Evolutionary conservation across 75 land plant species (phyloP).

Genomic region (Picea glauca): DNA sequence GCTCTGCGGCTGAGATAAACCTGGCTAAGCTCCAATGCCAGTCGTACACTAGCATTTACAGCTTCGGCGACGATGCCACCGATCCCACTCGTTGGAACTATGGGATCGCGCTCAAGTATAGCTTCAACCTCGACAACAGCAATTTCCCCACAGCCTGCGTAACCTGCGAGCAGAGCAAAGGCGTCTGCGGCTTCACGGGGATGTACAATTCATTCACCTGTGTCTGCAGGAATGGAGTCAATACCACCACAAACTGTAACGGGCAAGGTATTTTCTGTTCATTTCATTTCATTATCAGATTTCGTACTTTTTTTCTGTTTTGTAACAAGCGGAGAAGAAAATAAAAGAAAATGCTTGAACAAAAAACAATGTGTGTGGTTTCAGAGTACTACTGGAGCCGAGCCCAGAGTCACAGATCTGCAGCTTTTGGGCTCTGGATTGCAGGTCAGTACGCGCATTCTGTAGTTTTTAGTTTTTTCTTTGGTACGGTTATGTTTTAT

Average conservation of each 20-base stretch:
- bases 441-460: neutral
- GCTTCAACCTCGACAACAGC: neutral
- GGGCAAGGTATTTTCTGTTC: neutral
- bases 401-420: neutral
- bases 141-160: conserved; percentile 10
- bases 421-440: neutral
- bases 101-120: conserved; percentile 18
- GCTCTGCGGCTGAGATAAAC: conserved; percentile 12
- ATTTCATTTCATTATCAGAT: neutral
- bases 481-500: neutral
- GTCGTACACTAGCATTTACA: conserved; percentile 18
- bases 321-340: neutral
- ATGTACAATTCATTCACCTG: conserved; percentile 14
- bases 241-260: conserved; percentile 17
- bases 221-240: conserved; percentile 23
- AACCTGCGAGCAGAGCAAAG: conserved; percentile 16
- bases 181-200: conserved; percentile 14
- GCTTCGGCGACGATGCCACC: conserved; percentile 7
- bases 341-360: neutral
- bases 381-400: neutral
- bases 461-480: neutral
- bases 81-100: conserved; percentile 16
- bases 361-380: neutral
- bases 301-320: neutral
- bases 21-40: conserved; percentile 9